Evolutionary conservation across 768 basidiomycete genomes (phyloP).

Genomic region (Russula sp.): DNA sequence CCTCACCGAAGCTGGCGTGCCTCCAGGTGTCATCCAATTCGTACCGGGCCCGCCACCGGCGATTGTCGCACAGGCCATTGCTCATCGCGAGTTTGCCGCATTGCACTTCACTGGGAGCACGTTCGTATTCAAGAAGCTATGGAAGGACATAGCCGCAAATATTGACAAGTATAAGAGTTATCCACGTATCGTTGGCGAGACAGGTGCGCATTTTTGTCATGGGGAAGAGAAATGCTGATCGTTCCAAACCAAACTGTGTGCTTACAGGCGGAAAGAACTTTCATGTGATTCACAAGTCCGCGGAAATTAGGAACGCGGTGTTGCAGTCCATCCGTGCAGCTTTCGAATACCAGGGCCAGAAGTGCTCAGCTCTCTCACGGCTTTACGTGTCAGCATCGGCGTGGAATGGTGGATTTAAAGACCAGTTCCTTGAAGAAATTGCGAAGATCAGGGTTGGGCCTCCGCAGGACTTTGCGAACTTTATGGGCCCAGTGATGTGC

Average conservation of each 20-base stretch:
- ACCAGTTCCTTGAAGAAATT: constrained; percentile 63
- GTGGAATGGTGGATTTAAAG: constrained; percentile 85
- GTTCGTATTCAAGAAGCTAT: constrained; percentile 87
- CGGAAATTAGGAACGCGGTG: constrained; percentile 86
- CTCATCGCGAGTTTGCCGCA: constrained; percentile 71
- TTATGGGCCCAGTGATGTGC: constrained; percentile 96
- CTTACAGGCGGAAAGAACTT: constrained; percentile 88
- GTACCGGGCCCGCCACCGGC: constrained; percentile 83
- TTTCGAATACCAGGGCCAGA: constrained; percentile 98
- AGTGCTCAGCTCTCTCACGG: constrained; percentile 92
- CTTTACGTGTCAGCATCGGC: constrained; percentile 82
- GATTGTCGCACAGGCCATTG: constrained; percentile 78
- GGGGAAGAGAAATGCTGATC: background rate
- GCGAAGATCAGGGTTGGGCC: constrained; percentile 82
- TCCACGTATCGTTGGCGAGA: constrained; percentile 96
- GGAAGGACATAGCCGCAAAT: constrained; percentile 91
- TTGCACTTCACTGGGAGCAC: constrained; percentile 98
- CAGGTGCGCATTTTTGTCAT: constrained; percentile 35
- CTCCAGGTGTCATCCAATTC: constrained; percentile 94
- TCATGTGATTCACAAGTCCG: constrained; percentile 84
- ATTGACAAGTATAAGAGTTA: constrained; percentile 82
- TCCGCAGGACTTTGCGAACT: constrained; percentile 69
- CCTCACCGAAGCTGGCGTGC: constrained; percentile 88
- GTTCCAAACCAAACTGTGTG: background rate
- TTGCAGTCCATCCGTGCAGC: constrained; percentile 79